Percentiles rank a stretch among this genome's conserved stretches.
These are phyloP conservation scores for Neurospora sp. DNA, from an alignment of 495 filamentous ascomycete species.

Conservation along the genomic window DNA sequence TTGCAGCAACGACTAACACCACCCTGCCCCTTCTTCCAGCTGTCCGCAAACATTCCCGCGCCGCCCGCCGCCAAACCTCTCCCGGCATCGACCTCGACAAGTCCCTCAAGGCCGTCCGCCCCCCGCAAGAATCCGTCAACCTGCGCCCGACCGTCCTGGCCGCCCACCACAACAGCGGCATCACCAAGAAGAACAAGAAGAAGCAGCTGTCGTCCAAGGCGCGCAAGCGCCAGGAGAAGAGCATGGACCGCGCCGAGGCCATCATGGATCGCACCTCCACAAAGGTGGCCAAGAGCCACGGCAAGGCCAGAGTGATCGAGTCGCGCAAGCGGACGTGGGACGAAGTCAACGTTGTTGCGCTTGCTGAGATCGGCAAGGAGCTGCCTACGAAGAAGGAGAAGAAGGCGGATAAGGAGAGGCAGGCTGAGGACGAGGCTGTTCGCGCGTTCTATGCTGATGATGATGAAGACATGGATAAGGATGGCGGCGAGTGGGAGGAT, in stretches of 20 bases:
- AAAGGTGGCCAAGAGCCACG: constrained; percentile 60
- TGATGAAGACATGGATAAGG: constrained; percentile 18
- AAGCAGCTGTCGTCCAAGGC: constrained; percentile 54
- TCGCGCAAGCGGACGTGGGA: constrained; percentile 47
- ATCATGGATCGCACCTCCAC: constrained; percentile 57
- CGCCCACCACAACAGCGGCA: constrained; percentile 49
- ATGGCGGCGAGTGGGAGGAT: not conserved
- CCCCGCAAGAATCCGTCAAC: constrained; percentile 39
- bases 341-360: constrained; percentile 41
- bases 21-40: constrained; percentile 13
- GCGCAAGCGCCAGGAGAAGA: constrained; percentile 56
- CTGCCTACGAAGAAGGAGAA: constrained; percentile 2
- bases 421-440: constrained; percentile 14
- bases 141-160: constrained; percentile 51
- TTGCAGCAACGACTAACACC: not conserved
- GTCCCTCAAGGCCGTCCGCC: constrained; percentile 53
- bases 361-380: not conserved
- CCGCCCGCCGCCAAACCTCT: constrained; percentile 60
- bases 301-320: constrained; percentile 48
- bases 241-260: constrained; percentile 61
- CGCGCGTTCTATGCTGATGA: constrained; percentile 14
- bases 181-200: constrained; percentile 51
- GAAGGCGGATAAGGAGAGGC: constrained; percentile 2
- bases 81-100: constrained; percentile 67
- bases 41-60: constrained; percentile 54